Evolutionary conservation across 1,284 basidiomycete species (phyloP).

Genomic region (Cryptococcus amylolentus): DNA sequence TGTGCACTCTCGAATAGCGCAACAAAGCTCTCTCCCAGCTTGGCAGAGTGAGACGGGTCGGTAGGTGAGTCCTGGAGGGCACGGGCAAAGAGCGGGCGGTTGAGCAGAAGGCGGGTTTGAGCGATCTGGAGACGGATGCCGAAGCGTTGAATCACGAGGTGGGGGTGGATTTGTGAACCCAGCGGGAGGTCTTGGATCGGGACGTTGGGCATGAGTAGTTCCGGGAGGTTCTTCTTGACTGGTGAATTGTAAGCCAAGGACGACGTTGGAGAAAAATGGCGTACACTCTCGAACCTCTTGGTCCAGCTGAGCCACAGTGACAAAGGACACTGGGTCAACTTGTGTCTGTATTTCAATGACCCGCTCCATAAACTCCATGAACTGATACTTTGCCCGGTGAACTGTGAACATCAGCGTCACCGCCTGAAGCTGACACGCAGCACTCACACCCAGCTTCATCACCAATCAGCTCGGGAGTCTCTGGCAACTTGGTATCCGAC

Average conservation of each 20-base stretch:
- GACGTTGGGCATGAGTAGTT: slow-evolving; percentile 32
- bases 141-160: slow-evolving; percentile 46
- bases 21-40: slow-evolving; percentile 37
- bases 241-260: neutral
- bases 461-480: slow-evolving; percentile 18
- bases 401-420: slow-evolving; percentile 15
- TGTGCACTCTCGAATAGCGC: slow-evolving; percentile 44
- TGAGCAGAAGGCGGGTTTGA: slow-evolving; percentile 44
- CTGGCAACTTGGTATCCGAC: slow-evolving; percentile 42
- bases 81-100: slow-evolving; percentile 41
- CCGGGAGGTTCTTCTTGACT: slow-evolving; percentile 41
- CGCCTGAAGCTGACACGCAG: neutral
- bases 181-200: slow-evolving; percentile 40
- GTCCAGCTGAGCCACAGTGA: slow-evolving; percentile 36
- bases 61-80: slow-evolving; percentile 39
- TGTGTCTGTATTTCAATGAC: slow-evolving; percentile 48
- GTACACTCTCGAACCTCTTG: slow-evolving; percentile 39
- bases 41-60: slow-evolving; percentile 29
- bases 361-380: slow-evolving; percentile 43
- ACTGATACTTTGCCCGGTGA: slow-evolving; percentile 39
- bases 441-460: slow-evolving; percentile 42
- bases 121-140: slow-evolving; percentile 44
- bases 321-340: slow-evolving; percentile 32
- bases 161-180: slow-evolving; percentile 37
- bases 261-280: slow-evolving; percentile 4